Conservation (phyloP, 1,139 yeast genomes). For the Pichiaceae sp. region DNA sequence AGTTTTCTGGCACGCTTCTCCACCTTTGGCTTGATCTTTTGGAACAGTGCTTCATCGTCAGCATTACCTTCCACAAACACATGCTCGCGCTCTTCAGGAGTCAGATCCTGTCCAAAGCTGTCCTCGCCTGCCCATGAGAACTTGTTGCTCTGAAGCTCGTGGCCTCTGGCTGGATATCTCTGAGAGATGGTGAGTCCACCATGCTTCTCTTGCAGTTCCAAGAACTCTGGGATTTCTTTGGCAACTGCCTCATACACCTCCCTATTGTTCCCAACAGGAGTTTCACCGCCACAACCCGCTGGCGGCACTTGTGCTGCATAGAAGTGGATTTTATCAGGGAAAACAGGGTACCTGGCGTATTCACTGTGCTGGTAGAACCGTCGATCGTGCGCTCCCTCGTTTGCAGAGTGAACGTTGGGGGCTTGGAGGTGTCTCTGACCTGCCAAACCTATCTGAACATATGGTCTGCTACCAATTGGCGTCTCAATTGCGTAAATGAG, state of each 20-base stretch:
- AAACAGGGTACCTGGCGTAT: slow-evolving; percentile 23
- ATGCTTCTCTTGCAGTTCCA: slow-evolving; percentile 14
- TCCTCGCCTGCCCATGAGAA: slow-evolving; percentile 15
- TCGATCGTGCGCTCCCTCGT: slow-evolving; percentile 20
- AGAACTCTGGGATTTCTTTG: slow-evolving; percentile 18
- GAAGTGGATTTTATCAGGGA: slow-evolving; percentile 22
- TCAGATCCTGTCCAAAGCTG: neutral
- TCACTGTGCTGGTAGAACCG: slow-evolving; percentile 24
- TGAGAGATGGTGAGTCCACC: slow-evolving; percentile 13
- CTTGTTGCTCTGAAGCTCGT: slow-evolving; percentile 7
- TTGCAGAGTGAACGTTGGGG: slow-evolving; percentile 21
- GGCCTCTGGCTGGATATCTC: slow-evolving; percentile 3
- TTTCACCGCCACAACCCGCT: slow-evolving; percentile 21
- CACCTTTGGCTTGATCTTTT: slow-evolving; percentile 20
- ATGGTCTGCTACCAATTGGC: neutral
- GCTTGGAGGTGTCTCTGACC: slow-evolving; percentile 20
- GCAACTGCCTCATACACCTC: slow-evolving; percentile 20
- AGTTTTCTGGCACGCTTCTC: slow-evolving; percentile 5
- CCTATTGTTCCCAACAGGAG: slow-evolving; percentile 26
- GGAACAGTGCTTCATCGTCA: slow-evolving; percentile 16
- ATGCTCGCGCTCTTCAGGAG: slow-evolving; percentile 9
- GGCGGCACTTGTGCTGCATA: slow-evolving; percentile 7
- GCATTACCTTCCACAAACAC: slow-evolving; percentile 23
- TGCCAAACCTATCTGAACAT: slow-evolving; percentile 7
- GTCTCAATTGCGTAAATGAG: neutral